These are phyloP conservation scores for Anastatica hierochuntica DNA, from an alignment of 345 rosid genomes.

Conservation along the genomic window DNA sequence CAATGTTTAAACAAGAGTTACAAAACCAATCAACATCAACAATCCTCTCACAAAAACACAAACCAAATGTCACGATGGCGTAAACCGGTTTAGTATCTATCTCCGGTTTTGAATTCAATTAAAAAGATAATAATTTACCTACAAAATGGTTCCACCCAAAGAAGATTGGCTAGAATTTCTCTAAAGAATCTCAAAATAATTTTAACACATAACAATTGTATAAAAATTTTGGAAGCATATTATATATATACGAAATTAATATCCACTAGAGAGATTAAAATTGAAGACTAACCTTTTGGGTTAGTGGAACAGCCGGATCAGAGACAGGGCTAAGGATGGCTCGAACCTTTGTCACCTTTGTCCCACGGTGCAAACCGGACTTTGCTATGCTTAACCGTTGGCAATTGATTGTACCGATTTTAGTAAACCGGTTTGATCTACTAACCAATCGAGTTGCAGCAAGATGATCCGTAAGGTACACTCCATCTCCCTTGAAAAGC, in stretches of 20 bases:
- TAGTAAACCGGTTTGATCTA: conserved; percentile 12
- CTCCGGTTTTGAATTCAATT: background rate
- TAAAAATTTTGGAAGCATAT: background rate
- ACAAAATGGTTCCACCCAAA: background rate
- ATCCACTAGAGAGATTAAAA: background rate
- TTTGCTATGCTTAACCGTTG: conserved; percentile 14
- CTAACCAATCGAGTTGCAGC: conserved; percentile 4
- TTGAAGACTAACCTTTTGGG: conserved; percentile 16
- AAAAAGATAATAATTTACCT: background rate
- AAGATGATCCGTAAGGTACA: conserved; percentile 17
- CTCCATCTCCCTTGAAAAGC: conserved; percentile 22
- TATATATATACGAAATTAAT: background rate
- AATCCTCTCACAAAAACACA: conserved; percentile 7
- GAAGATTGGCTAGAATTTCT: background rate
- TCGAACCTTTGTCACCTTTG: conserved; percentile 7
- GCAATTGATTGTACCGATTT: conserved; percentile 5
- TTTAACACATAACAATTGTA: background rate
- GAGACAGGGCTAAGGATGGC: conserved; percentile 28
- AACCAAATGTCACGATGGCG: conserved; percentile 1
- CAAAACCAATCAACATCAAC: conserved; percentile 10
- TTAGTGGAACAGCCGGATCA: conserved; percentile 12
- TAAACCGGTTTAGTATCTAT: background rate
- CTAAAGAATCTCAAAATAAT: background rate
- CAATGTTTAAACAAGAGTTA: background rate
- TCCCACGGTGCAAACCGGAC: conserved; percentile 12